Evolutionary conservation across 2,329 filamentous ascomycete genomes (phyloP).

Genomic region (Neofusicoccum kwambonambiense): DNA sequence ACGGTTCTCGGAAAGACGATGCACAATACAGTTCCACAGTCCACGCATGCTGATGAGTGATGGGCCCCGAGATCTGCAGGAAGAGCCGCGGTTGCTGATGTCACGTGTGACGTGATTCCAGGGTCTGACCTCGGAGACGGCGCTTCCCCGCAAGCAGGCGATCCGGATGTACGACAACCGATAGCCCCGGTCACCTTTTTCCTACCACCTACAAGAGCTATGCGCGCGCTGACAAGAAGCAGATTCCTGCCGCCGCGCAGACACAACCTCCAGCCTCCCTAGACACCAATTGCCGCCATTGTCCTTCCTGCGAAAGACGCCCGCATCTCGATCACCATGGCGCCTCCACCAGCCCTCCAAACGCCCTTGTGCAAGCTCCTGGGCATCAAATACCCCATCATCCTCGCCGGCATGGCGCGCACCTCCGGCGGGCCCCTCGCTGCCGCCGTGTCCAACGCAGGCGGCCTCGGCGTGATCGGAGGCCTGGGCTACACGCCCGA

Average conservation of each 20-base stretch:
- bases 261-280: background rate
- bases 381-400: conserved; percentile 80
- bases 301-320: background rate
- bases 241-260: background rate
- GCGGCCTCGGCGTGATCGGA: conserved; percentile 67
- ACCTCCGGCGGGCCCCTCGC: conserved; percentile 51
- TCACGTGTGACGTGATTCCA: conserved; percentile 2
- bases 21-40: background rate
- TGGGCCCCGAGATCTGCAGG: background rate
- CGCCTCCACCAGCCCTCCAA: conserved; percentile 31
- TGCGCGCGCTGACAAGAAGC: background rate
- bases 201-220: background rate
- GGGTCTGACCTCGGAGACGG: conserved; percentile 3
- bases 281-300: background rate
- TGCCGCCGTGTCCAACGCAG: conserved; percentile 67
- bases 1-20: conserved; percentile 3
- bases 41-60: background rate
- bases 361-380: conserved; percentile 57
- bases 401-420: conserved; percentile 92
- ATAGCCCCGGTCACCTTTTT: background rate
- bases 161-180: conserved; percentile 6
- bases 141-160: conserved; percentile 9
- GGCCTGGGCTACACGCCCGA: conserved; percentile 53
- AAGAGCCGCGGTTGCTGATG: background rate
- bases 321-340: conserved; percentile 26